Base-by-base conservation (phyloP, 2,329 filamentous ascomycete species). In the Didymella sp. region DNA sequence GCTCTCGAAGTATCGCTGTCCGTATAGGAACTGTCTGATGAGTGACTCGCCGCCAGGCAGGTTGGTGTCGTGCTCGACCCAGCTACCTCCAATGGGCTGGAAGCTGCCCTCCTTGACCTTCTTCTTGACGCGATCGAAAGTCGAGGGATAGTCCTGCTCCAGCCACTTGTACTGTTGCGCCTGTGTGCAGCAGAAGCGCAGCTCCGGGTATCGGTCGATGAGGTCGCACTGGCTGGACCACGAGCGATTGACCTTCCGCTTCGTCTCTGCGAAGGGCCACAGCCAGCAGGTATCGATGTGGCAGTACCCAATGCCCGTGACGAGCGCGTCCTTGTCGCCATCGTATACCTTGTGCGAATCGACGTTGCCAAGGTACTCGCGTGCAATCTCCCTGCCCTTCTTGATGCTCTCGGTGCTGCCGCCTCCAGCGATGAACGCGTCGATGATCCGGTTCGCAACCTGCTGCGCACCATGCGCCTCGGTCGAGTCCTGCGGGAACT, bases 121-220 rank as follows among this genome's bases (percentile, higher is more conserved):
- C 52, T 84, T 81, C 80, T 96, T 96, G 64, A 99, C 94, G 15
- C 94, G 89, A 66, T 96, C 89, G 73, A 92, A 98, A 2, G 92
- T 89, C 37, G 87, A 87, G 0, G 95, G 94, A 72, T 99, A 99
- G 63, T 91, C 82, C 66, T 90, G 81, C 78, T 98, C 92, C 27
- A 98, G 83, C 95, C 95, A 99, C 77, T 97, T 97, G 83, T 91
- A 99, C 75, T 99, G 95, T 74, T 99, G 95, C 17, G 94, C 95
- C 73, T 96, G 92, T 0, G 93, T 97, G 71, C 90, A 92, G 50
- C 90, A 88, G 80, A 99, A 99, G 43, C 91, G 88, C 70, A 96
- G 88, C 78, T 99, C 95, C 0, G 93, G 92, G 64, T 98, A 99
- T 30, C 91, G 86, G 59, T 99, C 95, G 84, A 99, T 92, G 68